Evolutionary conservation across 495 filamentous ascomycete species (phyloP).

Genomic region (Amniculicola lignicola): DNA sequence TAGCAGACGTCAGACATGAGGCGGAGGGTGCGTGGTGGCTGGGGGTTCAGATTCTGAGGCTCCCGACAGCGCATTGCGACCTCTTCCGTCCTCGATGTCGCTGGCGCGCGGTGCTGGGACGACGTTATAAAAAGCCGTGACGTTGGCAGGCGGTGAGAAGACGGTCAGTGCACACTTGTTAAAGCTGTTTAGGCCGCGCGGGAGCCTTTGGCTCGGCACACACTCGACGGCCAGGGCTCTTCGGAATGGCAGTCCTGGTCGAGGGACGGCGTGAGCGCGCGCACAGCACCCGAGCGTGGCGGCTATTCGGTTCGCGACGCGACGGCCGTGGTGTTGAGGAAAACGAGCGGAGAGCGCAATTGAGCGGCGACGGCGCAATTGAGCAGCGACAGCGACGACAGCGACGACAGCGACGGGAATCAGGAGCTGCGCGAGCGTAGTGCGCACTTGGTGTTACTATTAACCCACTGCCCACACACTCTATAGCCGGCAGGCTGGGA

Average conservation of each 20-base stretch:
- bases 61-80: constrained; percentile 36
- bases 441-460: constrained; percentile 22
- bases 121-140: constrained; percentile 30
- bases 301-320: constrained; percentile 16
- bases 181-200: constrained; percentile 29
- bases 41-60: constrained; percentile 25
- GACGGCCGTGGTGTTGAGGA: constrained; percentile 21
- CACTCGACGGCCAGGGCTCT: no score
- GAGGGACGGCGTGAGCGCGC: no score
- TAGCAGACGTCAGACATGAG: constrained; percentile 34
- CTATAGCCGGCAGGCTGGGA: constrained; percentile 18
- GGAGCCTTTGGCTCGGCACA: constrained; percentile 33
- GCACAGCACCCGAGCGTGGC: background rate
- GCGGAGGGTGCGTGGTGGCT: constrained; percentile 30
- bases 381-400: constrained; percentile 7
- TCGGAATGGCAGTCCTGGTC: no score
- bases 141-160: constrained; percentile 35
- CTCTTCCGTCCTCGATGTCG: constrained; percentile 25
- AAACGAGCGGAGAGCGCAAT: constrained; percentile 26
- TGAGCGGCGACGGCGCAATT: constrained; percentile 18
- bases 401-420: constrained; percentile 22
- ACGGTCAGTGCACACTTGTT: constrained; percentile 30
- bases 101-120: constrained; percentile 9
- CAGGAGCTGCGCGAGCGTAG: constrained; percentile 14
- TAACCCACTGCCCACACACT: constrained; percentile 28